Evolutionary conservation across 2,329 filamentous ascomycete species (phyloP).

Genomic region (Fusarium vanettenii): DNA sequence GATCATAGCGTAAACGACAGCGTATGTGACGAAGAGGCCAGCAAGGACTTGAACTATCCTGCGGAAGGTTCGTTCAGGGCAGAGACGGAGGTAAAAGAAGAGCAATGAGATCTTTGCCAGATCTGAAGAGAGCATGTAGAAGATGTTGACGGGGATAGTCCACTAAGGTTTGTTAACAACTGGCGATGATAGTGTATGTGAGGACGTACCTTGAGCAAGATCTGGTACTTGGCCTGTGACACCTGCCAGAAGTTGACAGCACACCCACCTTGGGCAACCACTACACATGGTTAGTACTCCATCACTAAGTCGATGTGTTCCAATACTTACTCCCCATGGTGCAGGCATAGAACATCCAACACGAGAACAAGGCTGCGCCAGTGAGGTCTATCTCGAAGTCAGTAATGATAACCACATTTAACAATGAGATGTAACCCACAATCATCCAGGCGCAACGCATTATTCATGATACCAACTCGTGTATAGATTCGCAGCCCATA

Average conservation of each 20-base stretch:
- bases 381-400: conserved; percentile 14
- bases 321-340: conserved; percentile 37
- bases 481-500: conserved; percentile 29
- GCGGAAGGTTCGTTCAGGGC: conserved; percentile 34
- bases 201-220: conserved; percentile 19
- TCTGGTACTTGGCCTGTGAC: conserved; percentile 18
- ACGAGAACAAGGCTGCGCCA: conserved; percentile 32
- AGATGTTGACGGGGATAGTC: conserved; percentile 41
- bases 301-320: background rate
- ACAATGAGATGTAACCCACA: background rate
- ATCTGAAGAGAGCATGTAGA: conserved; percentile 40
- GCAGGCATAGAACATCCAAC: conserved; percentile 37
- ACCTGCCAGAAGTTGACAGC: conserved; percentile 38
- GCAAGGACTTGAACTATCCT: conserved; percentile 15
- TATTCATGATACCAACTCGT: conserved; percentile 22
- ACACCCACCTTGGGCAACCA: conserved; percentile 34
- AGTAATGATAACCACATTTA: fast-evolving
- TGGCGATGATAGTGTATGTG: fast-evolving
- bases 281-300: background rate
- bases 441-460: conserved; percentile 28
- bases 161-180: conserved; percentile 15
- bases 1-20: conserved; percentile 36
- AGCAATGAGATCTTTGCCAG: conserved; percentile 38
- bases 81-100: conserved; percentile 38
- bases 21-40: conserved; percentile 24